Evolutionary conservation across 1,284 basidiomycete genomes (phyloP).

Genomic region (Irpex sp.): DNA sequence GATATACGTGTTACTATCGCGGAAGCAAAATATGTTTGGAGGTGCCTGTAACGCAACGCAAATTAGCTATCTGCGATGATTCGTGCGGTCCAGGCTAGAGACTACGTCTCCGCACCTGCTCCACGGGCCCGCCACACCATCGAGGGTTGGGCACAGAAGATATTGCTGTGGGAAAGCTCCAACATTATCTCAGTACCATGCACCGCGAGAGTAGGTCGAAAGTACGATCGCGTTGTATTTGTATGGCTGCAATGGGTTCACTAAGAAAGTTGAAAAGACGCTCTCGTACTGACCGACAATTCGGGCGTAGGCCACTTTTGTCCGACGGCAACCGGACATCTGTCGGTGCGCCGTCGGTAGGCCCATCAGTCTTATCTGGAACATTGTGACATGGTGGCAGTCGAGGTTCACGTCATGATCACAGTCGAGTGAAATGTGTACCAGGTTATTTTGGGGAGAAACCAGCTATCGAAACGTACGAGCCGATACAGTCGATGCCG

Average conservation of each 20-base stretch:
- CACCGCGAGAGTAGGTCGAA: no score
- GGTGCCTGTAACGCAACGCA: background rate
- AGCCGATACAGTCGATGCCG: no score
- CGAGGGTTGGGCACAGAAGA: background rate
- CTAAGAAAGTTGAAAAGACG: background rate
- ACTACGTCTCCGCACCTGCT: background rate
- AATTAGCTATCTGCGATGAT: background rate
- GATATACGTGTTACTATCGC: background rate
- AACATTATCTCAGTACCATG: no score
- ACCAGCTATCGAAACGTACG: no score
- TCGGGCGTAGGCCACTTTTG: background rate
- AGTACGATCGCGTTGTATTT: no score
- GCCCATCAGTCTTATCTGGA: background rate
- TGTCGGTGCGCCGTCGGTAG: slow-evolving; percentile 8
- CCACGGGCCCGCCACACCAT: background rate
- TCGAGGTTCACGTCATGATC: no score
- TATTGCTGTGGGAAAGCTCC: background rate
- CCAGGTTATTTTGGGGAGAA: no score
- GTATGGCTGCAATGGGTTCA: background rate
- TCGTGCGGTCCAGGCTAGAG: background rate
- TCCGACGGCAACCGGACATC: slow-evolving; percentile 5
- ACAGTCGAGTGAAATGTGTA: no score
- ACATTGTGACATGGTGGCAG: no score
- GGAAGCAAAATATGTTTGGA: background rate
- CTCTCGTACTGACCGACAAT: background rate